Base-by-base conservation (phyloP, 768 basidiomycete genomes). In the Sutorius australiensis region DNA sequence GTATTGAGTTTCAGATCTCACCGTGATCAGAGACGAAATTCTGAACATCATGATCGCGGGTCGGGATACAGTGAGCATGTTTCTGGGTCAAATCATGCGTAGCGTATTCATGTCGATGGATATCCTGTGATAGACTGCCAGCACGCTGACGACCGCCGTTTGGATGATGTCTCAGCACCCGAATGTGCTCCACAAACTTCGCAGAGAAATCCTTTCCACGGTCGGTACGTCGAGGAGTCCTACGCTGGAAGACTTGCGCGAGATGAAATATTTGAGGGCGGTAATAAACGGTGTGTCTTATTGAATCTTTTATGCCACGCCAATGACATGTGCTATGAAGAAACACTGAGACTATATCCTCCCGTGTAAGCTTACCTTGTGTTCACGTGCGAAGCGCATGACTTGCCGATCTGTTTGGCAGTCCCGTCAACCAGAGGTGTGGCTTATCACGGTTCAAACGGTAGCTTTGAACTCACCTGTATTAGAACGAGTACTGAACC, bases 261-360 rank as follows among this genome's bases (percentile, higher is more conserved):
- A 63, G 10, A 72, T 77, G 72, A 75, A 71, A 36, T 77, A 75
- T 54, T 32, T 76, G 47, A 65, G 61, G 33, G 75, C 75, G 13
- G 67, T 77, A n/a, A 71, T 76, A 19, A 70, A 68, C 19, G 67
- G 67, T 68, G 50, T n/a, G 61, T 48, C 9, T 5, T 13, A 9
- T 9, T 34, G 10, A 48, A 40, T 38, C 13, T n/a, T 31, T 14
- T 30, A 17, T 28, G n/a, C 16, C 50, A 24, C 32, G 38, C 30
- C 36, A 21, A 53, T 32, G 28, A 43, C 45, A 41, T 28, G 50
- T 16, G 53, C 31, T 50, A 31, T 47, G 49, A 55, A 64, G 74
- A 58, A 61, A 69, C 66, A 1, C 55, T 72, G 46, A 67, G 61
- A 36, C 27, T 67, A 4, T 63, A 59, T 51, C 66, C 70, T 28